Evolutionary conservation across 2,329 filamentous ascomycete species (phyloP), one percentile per base, ranked within the genome.

Genomic region (Penicillium decumbens): DNA sequence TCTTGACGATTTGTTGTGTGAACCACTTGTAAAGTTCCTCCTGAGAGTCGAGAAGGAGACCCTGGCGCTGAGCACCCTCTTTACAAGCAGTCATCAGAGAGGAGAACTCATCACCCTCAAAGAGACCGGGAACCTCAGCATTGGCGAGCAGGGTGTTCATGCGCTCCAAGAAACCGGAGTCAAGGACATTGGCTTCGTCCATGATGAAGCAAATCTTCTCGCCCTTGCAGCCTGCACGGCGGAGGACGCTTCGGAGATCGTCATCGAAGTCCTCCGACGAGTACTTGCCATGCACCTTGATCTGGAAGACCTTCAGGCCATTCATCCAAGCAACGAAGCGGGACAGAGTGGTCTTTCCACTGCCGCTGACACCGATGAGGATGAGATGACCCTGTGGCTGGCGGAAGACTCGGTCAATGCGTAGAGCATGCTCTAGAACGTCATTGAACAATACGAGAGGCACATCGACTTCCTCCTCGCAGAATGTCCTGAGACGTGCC

Each of bases 1-100:
- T 99, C 77, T 95, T 95, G 68, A 98, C 88, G 63, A 99, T 97
- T 70, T 99, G 93, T 63, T 95, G 89, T 0, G 95, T 98, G 75
- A 99, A 99, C 93, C 93, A 99, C 75, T 97, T 97, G 80, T 98
- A 98, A n/a, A 98, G 78, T 71, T 99, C 93, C 74, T 99, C 95
- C 60, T 95, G 91, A 1, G 93, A 97, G 73, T 99, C 93, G 1
- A 98, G 81, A 51, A 97, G 83, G 50, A 97, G 79, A 41, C 93
- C 93, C 75, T 98, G 93, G 54, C 91, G 86, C 70, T 98, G 93
- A 18, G 93, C 92, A 51, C 93, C 95, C 75, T 99, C 93, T 71
- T 96, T 97, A 77, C 95, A 98, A 47, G 91, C 90, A 24, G 95
- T 98, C 93, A 99, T 97, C 56, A 99, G 77, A n/a, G 93, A 88